phyloP scores from a whole-genome alignment of 1,284 basidiomycete genomes.

The Cerrena zonata region DNA sequence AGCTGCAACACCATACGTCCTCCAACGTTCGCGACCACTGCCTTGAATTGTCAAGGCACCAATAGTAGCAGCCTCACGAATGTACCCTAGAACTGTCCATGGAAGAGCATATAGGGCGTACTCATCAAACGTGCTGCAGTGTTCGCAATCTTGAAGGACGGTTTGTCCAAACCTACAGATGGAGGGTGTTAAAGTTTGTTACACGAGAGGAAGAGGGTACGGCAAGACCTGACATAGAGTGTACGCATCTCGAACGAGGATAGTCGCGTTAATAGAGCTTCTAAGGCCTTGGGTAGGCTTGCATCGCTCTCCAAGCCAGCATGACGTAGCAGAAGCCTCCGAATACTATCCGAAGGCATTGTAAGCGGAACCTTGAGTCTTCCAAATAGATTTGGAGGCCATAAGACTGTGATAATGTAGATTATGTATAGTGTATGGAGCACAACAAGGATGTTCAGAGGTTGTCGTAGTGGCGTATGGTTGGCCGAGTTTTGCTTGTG shows the following conservation, averaged over 20 bases:
- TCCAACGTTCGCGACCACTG: constrained; percentile 40
- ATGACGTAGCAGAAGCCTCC: constrained; percentile 35
- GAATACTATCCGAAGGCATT: constrained; percentile 47
- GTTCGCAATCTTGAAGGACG: constrained; percentile 52
- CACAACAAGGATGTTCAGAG: constrained; percentile 37
- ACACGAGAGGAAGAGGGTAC: neutral
- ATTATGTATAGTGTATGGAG: constrained; percentile 52
- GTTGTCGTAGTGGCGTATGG: constrained; percentile 16
- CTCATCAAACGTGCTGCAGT: constrained; percentile 54
- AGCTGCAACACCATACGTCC: constrained; percentile 42
- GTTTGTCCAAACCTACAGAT: constrained; percentile 57
- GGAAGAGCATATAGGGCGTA: constrained; percentile 56
- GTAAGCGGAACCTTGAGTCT: constrained; percentile 49
- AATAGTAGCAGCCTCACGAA: constrained; percentile 49
- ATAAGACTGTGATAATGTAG: constrained; percentile 41
- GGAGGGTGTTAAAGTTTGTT: constrained; percentile 1
- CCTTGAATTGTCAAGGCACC: constrained; percentile 42
- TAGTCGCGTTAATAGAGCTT: constrained; percentile 50
- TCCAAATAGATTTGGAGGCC: constrained; percentile 60
- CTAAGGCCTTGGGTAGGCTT: constrained; percentile 40
- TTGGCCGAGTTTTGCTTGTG: constrained; percentile 13
- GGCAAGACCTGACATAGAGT: constrained; percentile 50
- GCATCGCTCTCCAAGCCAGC: constrained; percentile 26
- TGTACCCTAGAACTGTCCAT: constrained; percentile 49
- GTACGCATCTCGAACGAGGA: constrained; percentile 53